These are phyloP conservation scores for sunflower (Helianthus annuus) DNA, from an alignment of 129 eudicot genomes.

Conservation along the genomic window HanXRQr2.0-SUNRISE NC_035448.2:73076105-73076604, in stretches of 20 bases:
- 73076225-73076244: conserved; percentile 62
- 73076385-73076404: conserved; percentile 46
- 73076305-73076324: conserved; percentile 48
- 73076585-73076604: conserved; percentile 15
- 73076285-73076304: conserved; percentile 52
- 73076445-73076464: conserved; percentile 61
- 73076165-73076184: conserved; percentile 24
- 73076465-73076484: conserved; percentile 50
- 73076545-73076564: not conserved
- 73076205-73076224: conserved; percentile 23
- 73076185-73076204: conserved; percentile 5
- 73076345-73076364: conserved; percentile 34
- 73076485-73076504: conserved; percentile 28
- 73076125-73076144: conserved; percentile 7
- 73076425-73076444: conserved; percentile 46
- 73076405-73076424: conserved; percentile 47
- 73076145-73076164: conserved; percentile 14
- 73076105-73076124: not conserved
- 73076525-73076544: not conserved
- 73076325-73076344: conserved; percentile 49
- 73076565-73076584: conserved; percentile 6
- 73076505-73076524: conserved; percentile 12
- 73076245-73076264: conserved; percentile 71
- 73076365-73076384: conserved; percentile 50
- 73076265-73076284: conserved; percentile 52